These are phyloP conservation scores for Candida sojae DNA, from an alignment of 1,139 yeast species.

Conservation along the genomic window DNA sequence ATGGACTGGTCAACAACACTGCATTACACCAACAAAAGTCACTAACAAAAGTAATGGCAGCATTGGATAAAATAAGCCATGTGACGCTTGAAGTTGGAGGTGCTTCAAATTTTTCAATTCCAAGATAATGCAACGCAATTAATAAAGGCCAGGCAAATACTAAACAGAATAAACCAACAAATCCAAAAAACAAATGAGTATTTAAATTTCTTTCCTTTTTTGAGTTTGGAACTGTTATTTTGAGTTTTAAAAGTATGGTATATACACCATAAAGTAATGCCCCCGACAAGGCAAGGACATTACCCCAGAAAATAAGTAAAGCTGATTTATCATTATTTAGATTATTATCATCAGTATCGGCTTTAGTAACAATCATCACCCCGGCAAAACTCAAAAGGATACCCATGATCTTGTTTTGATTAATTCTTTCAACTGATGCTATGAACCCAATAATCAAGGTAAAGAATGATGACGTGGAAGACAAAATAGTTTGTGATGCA, in stretches of 20 bases:
- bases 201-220: slow-evolving; percentile 73
- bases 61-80: slow-evolving; percentile 60
- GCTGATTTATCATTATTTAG: slow-evolving; percentile 25
- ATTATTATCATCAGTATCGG: slow-evolving; percentile 44
- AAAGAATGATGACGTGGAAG: slow-evolving; percentile 91
- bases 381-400: slow-evolving; percentile 75
- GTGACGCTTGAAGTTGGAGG: slow-evolving; percentile 61
- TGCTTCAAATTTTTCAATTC: slow-evolving; percentile 67
- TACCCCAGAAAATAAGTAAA: slow-evolving; percentile 65
- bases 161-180: slow-evolving; percentile 83
- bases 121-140: slow-evolving; percentile 59
- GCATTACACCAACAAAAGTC: slow-evolving; percentile 97
- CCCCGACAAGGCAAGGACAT: slow-evolving; percentile 74
- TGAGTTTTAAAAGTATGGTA: slow-evolving; percentile 77
- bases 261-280: slow-evolving; percentile 91
- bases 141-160: slow-evolving; percentile 84
- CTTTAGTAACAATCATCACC: slow-evolving; percentile 71
- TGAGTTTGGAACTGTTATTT: slow-evolving; percentile 46
- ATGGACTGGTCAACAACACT: slow-evolving; percentile 86
- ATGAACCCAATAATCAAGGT: slow-evolving; percentile 81
- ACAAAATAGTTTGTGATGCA: slow-evolving; percentile 87
- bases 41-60: slow-evolving; percentile 76
- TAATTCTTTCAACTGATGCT: slow-evolving; percentile 70
- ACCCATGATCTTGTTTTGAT: slow-evolving; percentile 64
- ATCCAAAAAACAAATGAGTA: slow-evolving; percentile 88